These are phyloP conservation scores for Lentinus brumalis DNA, from an alignment of 768 basidiomycete species.

Conservation along the genomic window DNA sequence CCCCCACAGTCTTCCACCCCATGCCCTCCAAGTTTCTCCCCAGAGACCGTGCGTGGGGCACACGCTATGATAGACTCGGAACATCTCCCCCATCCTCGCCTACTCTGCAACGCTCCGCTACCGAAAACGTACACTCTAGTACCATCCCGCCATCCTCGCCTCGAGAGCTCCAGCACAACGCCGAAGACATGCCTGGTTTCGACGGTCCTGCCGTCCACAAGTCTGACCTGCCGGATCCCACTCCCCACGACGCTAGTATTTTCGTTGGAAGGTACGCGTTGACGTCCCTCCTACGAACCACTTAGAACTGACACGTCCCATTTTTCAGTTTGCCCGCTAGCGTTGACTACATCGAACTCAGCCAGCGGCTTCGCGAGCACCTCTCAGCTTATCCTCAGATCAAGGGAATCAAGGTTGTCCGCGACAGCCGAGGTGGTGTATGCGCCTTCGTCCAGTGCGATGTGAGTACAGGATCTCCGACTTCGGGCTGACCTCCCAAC, in stretches of 20 bases:
- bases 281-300: neutral
- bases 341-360: slow-evolving; percentile 65
- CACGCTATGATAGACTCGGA: slow-evolving; percentile 68
- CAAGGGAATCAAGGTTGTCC: slow-evolving; percentile 69
- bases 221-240: neutral
- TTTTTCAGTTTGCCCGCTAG: slow-evolving; percentile 63
- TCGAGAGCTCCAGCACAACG: neutral
- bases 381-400: slow-evolving; percentile 66
- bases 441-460: slow-evolving; percentile 89
- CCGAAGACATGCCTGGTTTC: neutral
- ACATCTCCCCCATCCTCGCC: slow-evolving; percentile 50
- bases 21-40: slow-evolving; percentile 43
- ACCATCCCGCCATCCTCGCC: neutral
- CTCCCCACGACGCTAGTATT: slow-evolving; percentile 69
- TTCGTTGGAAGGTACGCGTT: slow-evolving; percentile 76
- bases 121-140: slow-evolving; percentile 20
- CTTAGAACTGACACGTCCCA: slow-evolving; percentile 2
- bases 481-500: neutral
- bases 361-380: slow-evolving; percentile 61
- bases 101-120: slow-evolving; percentile 27
- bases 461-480: slow-evolving; percentile 40
- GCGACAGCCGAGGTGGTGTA: slow-evolving; percentile 73
- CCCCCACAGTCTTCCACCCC: neutral
- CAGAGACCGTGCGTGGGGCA: slow-evolving; percentile 59
- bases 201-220: neutral